Evolutionary conservation across 352 stramenopile species (phyloP).

Genomic region (Globisporangium perplexum): DNA sequence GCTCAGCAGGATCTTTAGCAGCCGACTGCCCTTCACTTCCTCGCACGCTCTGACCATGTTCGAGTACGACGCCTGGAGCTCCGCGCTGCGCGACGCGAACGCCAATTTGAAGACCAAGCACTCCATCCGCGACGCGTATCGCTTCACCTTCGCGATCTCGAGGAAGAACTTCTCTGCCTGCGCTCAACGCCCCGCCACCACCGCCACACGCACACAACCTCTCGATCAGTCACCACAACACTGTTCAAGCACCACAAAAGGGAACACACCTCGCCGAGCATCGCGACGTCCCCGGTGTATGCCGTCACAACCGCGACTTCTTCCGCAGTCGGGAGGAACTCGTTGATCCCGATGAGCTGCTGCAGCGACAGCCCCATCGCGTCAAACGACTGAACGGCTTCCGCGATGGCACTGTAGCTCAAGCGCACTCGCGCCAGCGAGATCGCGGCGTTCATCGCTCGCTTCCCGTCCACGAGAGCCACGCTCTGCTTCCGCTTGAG

Average conservation of each 20-base stretch:
- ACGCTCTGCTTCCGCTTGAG: conserved; percentile 81
- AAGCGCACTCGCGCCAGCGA: conserved; percentile 94
- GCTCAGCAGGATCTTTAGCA: conserved; percentile 93
- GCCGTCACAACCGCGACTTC: conserved; percentile 79
- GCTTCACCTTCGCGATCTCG: conserved; percentile 78
- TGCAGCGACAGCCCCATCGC: conserved; percentile 52
- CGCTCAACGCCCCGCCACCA: neutral
- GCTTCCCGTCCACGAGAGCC: conserved; percentile 93
- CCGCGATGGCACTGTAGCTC: conserved; percentile 85
- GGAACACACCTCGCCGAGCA: conserved; percentile 59
- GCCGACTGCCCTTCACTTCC: conserved; percentile 90
- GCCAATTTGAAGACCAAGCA: conserved; percentile 80
- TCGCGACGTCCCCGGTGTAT: conserved; percentile 65
- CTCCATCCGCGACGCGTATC: conserved; percentile 60
- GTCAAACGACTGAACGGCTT: conserved; percentile 67
- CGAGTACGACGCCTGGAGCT: conserved; percentile 74
- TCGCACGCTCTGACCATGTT: conserved; percentile 90
- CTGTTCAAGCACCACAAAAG: neutral
- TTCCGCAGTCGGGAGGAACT: conserved; percentile 93
- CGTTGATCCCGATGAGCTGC: conserved; percentile 86
- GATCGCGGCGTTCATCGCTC: conserved; percentile 97
- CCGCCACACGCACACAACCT: conserved; percentile 5
- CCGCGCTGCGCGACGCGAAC: conserved; percentile 65
- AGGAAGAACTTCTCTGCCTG: conserved; percentile 86
- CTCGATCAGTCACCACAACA: neutral